Conservation (phyloP, 1,284 basidiomycete genomes). For the Ceratobasidium papillatum region DNA sequence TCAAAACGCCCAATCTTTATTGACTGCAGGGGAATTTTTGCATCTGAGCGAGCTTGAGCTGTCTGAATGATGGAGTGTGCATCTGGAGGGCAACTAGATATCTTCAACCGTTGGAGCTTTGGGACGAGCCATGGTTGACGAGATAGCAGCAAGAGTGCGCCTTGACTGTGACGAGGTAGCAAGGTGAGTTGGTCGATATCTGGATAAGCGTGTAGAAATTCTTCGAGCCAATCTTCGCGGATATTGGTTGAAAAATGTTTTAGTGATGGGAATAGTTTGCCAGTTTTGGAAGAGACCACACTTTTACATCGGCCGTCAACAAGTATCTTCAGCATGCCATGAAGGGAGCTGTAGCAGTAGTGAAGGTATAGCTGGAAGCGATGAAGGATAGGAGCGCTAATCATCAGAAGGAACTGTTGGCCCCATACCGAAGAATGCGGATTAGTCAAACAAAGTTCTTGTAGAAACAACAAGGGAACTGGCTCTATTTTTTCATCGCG, state of each 20-base stretch:
- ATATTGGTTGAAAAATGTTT: background rate
- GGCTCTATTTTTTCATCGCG: background rate
- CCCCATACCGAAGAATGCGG: background rate
- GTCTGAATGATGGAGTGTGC: background rate
- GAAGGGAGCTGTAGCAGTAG: background rate
- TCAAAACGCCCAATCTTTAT: background rate
- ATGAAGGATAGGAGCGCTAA: background rate
- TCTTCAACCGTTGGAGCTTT: background rate
- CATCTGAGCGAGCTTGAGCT: background rate
- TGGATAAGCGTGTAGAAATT: background rate
- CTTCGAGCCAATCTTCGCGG: background rate
- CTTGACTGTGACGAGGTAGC: background rate
- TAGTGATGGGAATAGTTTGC: background rate
- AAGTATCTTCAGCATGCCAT: conserved; percentile 4
- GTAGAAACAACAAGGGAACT: background rate
- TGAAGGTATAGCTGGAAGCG: background rate
- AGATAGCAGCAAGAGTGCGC: background rate
- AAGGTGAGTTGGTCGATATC: conserved; percentile 2
- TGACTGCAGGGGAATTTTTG: background rate
- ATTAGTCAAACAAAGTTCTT: background rate
- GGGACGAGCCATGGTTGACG: conserved; percentile 8
- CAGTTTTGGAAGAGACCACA: background rate
- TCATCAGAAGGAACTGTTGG: background rate
- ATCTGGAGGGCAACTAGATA: conserved; percentile 5
- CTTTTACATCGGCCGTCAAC: background rate